Conservation (phyloP, 2,329 filamentous ascomycete species). For the Mycosphaerella arachidis region DNA sequence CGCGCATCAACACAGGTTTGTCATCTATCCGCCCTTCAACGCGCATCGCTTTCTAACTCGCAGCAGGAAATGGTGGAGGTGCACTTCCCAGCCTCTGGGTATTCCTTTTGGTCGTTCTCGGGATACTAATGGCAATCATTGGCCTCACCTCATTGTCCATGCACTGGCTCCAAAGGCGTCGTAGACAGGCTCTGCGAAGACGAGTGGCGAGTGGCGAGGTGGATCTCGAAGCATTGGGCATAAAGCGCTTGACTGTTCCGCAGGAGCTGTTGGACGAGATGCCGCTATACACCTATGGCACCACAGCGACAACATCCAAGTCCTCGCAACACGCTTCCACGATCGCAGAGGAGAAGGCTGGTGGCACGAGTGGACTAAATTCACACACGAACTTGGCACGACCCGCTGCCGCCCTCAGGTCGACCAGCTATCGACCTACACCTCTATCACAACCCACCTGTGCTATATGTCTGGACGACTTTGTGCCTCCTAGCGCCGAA, state of each 20-base stretch:
- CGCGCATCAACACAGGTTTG: conserved; percentile 45
- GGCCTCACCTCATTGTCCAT: conserved; percentile 64
- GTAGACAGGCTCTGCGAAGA: conserved; percentile 62
- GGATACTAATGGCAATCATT: conserved; percentile 65
- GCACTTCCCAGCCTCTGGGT: conserved; percentile 72
- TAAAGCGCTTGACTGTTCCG: conserved; percentile 77
- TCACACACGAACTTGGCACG: conserved; percentile 2
- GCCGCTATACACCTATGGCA: conserved; percentile 69
- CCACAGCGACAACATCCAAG: conserved; percentile 8
- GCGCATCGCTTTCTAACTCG: neutral
- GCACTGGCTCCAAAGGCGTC: conserved; percentile 70
- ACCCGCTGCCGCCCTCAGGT: conserved; percentile 6
- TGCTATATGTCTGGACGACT: conserved; percentile 85
- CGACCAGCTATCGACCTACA: conserved; percentile 21
- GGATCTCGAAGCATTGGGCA: conserved; percentile 78
- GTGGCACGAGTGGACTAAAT: neutral
- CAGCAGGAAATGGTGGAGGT: conserved; percentile 19
- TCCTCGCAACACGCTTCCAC: conserved; percentile 1
- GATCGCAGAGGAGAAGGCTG: conserved; percentile 10
- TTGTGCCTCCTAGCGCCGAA: conserved; percentile 42
- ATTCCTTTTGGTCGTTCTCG: conserved; percentile 66
- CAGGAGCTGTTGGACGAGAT: conserved; percentile 65
- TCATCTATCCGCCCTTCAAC: neutral
- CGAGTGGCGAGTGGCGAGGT: conserved; percentile 75
- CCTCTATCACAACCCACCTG: conserved; percentile 71